Percentiles rank a stretch among this genome's conserved stretches.
phyloP scores from a whole-genome alignment of 2,329 filamentous ascomycete genomes.

The Cordyceps pruinosa region DNA sequence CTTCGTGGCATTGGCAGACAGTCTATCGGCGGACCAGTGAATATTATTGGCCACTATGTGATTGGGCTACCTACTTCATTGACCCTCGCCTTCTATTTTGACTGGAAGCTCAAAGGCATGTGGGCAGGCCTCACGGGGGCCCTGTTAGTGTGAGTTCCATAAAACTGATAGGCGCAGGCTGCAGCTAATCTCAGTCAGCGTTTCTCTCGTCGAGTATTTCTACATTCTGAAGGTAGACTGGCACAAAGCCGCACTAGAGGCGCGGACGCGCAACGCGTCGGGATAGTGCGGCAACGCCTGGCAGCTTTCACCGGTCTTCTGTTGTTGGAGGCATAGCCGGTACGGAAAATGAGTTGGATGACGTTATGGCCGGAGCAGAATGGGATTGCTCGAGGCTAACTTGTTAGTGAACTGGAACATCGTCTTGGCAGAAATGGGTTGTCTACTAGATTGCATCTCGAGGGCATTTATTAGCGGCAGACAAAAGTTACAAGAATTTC shows the following conservation, averaged over 20 bases:
- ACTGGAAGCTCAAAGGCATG: conserved; percentile 71
- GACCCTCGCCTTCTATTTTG: conserved; percentile 65
- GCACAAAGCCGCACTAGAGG: conserved; percentile 46
- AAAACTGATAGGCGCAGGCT: background rate
- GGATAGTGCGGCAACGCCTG: conserved; percentile 28
- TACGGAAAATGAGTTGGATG: too few species aligned
- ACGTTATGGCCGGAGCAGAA: too few species aligned
- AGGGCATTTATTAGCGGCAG: too few species aligned
- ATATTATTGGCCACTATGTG: conserved; percentile 78
- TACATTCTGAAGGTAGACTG: conserved; percentile 46
- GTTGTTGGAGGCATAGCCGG: too few species aligned
- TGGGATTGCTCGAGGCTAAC: too few species aligned
- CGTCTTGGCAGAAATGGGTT: too few species aligned
- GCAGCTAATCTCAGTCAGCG: conserved; percentile 26
- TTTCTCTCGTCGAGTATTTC: conserved; percentile 45
- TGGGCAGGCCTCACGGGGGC: conserved; percentile 76
- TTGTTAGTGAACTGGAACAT: too few species aligned
- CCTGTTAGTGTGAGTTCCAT: conserved; percentile 32
- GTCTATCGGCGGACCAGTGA: conserved; percentile 83
- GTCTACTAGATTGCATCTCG: too few species aligned
- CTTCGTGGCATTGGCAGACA: conserved; percentile 83
- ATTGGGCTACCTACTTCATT: conserved; percentile 82
- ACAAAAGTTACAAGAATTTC: too few species aligned
- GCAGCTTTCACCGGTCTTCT: too few species aligned
- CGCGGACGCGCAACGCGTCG: conserved; percentile 42